A percentile compares a stretch with the other conserved stretches of the same genome.
Evolutionary conservation across 768 basidiomycete species (phyloP).

Genomic region (Phlegmacium glaucopus): DNA sequence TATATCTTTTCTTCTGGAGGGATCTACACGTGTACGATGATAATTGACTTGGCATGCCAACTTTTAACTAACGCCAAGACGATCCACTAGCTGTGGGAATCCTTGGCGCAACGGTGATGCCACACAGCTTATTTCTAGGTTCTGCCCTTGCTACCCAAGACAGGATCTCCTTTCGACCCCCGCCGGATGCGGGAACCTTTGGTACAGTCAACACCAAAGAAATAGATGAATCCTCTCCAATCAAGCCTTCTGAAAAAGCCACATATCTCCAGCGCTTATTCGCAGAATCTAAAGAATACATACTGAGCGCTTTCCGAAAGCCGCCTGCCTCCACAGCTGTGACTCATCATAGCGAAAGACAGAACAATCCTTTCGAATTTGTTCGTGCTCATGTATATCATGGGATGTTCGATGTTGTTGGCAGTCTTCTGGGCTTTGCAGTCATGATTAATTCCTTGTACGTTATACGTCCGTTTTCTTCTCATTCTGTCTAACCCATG

Average conservation of each 20-base stretch:
- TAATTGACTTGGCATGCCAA: neutral
- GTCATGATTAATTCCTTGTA: slow-evolving; percentile 85
- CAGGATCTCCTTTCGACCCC: slow-evolving; percentile 42
- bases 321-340: slow-evolving; percentile 34
- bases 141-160: slow-evolving; percentile 85
- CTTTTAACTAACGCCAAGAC: neutral
- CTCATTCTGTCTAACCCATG: slow-evolving; percentile 1
- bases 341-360: slow-evolving; percentile 47
- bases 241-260: slow-evolving; percentile 1
- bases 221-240: slow-evolving; percentile 11
- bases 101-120: slow-evolving; percentile 87
- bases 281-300: slow-evolving; percentile 18
- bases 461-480: slow-evolving; percentile 21
- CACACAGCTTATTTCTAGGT: slow-evolving; percentile 88
- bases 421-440: slow-evolving; percentile 77
- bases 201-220: slow-evolving; percentile 13
- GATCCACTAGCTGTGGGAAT: slow-evolving; percentile 58
- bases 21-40: slow-evolving; percentile 56
- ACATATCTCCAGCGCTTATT: slow-evolving; percentile 13
- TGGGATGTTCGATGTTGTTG: slow-evolving; percentile 61
- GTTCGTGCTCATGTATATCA: slow-evolving; percentile 64
- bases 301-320: slow-evolving; percentile 32
- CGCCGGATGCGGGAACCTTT: slow-evolving; percentile 15
- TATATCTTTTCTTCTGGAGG: slow-evolving; percentile 51
- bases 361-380: slow-evolving; percentile 55